Percentiles rank a stretch among this genome's conserved stretches.
Evolutionary conservation across 164 flowering plant genomes (phyloP).

Genomic region (Dillenia suffruticosa): DNA sequence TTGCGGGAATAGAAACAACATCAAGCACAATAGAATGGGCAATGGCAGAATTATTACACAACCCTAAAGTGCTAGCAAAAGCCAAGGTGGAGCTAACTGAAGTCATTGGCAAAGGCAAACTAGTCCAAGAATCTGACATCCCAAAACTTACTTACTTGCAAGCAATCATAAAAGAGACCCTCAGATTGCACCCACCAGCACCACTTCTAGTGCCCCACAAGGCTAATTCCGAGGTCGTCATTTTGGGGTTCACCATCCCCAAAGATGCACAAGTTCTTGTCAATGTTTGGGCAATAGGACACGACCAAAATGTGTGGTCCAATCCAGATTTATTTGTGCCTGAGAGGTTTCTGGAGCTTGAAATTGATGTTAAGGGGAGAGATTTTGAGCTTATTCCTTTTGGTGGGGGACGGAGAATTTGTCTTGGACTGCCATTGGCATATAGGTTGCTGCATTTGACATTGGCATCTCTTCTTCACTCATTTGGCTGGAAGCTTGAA

Average conservation of each 20-base stretch:
- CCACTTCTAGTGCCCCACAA: slow-evolving; percentile 18
- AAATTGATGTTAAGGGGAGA: slow-evolving; percentile 13
- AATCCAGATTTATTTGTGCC: slow-evolving; percentile 16
- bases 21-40: slow-evolving; percentile 22
- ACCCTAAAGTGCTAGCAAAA: slow-evolving; percentile 10
- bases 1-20: slow-evolving; percentile 17
- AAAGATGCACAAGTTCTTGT: slow-evolving; percentile 15
- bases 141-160: slow-evolving; percentile 16
- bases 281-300: slow-evolving; percentile 21
- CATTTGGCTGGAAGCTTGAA: slow-evolving; percentile 14
- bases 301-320: slow-evolving; percentile 14
- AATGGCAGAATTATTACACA: slow-evolving; percentile 13
- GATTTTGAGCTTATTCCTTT: slow-evolving; percentile 21
- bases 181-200: slow-evolving; percentile 16
- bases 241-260: slow-evolving; percentile 13
- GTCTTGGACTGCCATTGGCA: slow-evolving; percentile 20
- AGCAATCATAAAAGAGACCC: slow-evolving; percentile 20
- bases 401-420: slow-evolving; percentile 22
- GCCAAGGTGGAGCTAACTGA: slow-evolving; percentile 8
- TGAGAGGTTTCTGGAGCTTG: slow-evolving; percentile 19
- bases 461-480: slow-evolving; percentile 17
- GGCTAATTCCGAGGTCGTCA: slow-evolving; percentile 6
- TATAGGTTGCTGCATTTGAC: slow-evolving; percentile 13
- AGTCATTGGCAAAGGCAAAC: not conserved
- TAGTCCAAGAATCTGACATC: slow-evolving; percentile 10